A percentile compares a stretch with the other conserved stretches of the same genome.
These are phyloP conservation scores for Botrytis porri DNA, from an alignment of 2,329 filamentous ascomycete genomes.

Conservation along the genomic window DNA sequence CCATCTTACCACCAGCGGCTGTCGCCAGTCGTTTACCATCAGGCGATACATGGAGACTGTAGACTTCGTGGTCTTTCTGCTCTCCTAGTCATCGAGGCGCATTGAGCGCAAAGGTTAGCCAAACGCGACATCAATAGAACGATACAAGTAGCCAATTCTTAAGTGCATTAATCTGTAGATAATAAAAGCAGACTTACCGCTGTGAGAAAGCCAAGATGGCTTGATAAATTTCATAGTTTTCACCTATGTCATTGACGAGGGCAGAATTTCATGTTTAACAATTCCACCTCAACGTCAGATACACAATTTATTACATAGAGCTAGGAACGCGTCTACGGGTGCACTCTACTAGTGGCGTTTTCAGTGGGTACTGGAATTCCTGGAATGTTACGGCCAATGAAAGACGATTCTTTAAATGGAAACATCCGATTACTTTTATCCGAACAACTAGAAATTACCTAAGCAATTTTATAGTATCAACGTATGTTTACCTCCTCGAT, in stretches of 20 bases:
- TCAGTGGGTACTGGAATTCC: not conserved
- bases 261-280: constrained; percentile 34
- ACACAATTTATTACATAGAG: constrained; percentile 17
- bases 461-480: not conserved
- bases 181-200: constrained; percentile 55
- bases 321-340: constrained; percentile 20
- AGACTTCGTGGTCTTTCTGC: constrained; percentile 97
- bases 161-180: not conserved
- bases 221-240: constrained; percentile 78
- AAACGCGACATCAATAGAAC: constrained; percentile 17
- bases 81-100: constrained; percentile 59
- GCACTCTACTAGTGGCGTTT: constrained; percentile 4
- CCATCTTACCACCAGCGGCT: constrained; percentile 75
- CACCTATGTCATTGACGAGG: constrained; percentile 26
- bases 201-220: constrained; percentile 93
- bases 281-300: constrained; percentile 17
- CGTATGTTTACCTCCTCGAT: constrained; percentile 33
- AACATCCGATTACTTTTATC: constrained; percentile 1
- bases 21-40: constrained; percentile 91
- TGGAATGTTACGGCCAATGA: not conserved
- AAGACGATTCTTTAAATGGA: not conserved
- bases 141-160: not conserved
- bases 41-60: constrained; percentile 95
- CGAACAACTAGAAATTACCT: not conserved
- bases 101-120: constrained; percentile 33